Base-by-base conservation (phyloP, 2,329 filamentous ascomycete genomes). In the Lachnum nothofagi region DNA sequence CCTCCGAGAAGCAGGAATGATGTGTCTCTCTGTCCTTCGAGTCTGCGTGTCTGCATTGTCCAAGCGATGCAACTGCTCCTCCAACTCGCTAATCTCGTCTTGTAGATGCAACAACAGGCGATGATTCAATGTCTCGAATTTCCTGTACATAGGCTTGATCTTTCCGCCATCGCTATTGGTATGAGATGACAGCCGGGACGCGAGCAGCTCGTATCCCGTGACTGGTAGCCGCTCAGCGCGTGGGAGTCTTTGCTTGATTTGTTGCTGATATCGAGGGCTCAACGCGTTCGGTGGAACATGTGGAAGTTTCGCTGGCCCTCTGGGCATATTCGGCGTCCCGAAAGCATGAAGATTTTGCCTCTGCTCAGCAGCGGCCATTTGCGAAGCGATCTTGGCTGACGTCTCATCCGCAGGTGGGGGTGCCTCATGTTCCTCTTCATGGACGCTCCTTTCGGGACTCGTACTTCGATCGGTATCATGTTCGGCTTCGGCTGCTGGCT, bases 41-140 rank as follows among this genome's bases (percentile, higher is more conserved):
- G 63, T 60, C 44, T 76, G 71, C 0, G 78, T 78, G 57, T 82
- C 78, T 1, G 70, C 68, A 17, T 69, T 70, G 60, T 95, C 91
- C 1, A 93, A 68, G 0, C 74, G 72, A 16, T 80, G 78, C 1
- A 96, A 75, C 49, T 91, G 82, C 60, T 89, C 83, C 67, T 95
- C 90, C 31, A 95, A 72, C 59, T 91, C 85, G 24, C 76, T 75
- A 16, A 95, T 79, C 65, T 95, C 88, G 62, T 95, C 89, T 66
- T 95, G 91, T 14, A 95, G 74, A 54, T 93, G 83, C 0, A 95
- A 73, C 2, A 96, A 71, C 2, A 95, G 70, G 2, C 91, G 83
- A 64, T 95, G 89, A 60, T 93, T 91, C 16, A 95, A 70, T 9
- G 80, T 77, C 63, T 88, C 84, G 61, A 96, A 96, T 48, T 84